A percentile compares a stretch with the other conserved stretches of the same genome.
phyloP scores from a whole-genome alignment of 2,329 filamentous ascomycete genomes.

The Aschersonia sp. region DNA sequence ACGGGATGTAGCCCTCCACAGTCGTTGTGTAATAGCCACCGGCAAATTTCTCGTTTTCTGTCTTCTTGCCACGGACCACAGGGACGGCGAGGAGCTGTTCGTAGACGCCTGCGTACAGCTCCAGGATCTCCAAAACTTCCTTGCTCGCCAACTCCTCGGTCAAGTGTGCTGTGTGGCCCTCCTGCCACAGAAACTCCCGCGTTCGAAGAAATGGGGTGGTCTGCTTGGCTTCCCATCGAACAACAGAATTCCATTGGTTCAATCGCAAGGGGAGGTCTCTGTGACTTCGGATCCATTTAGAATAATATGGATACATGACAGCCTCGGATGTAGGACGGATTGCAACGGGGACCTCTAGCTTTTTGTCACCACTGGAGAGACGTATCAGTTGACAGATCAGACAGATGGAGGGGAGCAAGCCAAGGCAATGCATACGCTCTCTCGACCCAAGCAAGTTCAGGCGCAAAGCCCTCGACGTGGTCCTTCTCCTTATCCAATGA shows the following conservation, averaged over 20 bases:
- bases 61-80: conserved; percentile 87
- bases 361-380: conserved; percentile 64
- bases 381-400: background rate
- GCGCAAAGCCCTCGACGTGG: conserved; percentile 96
- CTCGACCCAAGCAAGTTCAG: conserved; percentile 80
- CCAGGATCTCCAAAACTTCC: conserved; percentile 86
- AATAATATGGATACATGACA: conserved; percentile 92
- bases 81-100: conserved; percentile 88
- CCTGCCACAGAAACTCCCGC: conserved; percentile 95
- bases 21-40: conserved; percentile 95
- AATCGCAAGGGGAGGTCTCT: conserved; percentile 85
- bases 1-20: conserved; percentile 90
- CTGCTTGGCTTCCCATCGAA: conserved; percentile 97
- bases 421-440: conserved; percentile 44
- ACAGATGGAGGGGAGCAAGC: background rate
- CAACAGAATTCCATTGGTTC: conserved; percentile 92
- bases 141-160: conserved; percentile 67
- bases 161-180: conserved; percentile 82
- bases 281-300: conserved; percentile 94
- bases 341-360: conserved; percentile 67
- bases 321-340: conserved; percentile 56
- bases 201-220: conserved; percentile 76
- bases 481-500: conserved; percentile 83
- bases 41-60: conserved; percentile 95
- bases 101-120: conserved; percentile 84